Evolutionary conservation across 1,139 yeast genomes (phyloP).

Genomic region (Diutina catenulata): DNA sequence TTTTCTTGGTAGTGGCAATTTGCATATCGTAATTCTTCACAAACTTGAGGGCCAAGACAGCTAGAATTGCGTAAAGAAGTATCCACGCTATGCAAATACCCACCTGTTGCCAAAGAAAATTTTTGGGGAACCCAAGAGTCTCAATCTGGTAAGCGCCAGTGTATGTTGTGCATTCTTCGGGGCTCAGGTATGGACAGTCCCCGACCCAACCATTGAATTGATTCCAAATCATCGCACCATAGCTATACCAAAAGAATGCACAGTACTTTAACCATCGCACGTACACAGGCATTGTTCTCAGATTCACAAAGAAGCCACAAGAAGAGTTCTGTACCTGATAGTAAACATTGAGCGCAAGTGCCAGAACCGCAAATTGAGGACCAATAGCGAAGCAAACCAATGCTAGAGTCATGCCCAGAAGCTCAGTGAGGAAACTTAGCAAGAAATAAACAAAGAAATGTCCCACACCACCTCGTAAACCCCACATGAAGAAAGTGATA

Average conservation of each 20-base stretch:
- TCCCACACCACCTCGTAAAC: slow-evolving; percentile 21
- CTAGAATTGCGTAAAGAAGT: background rate
- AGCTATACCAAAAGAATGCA: slow-evolving; percentile 68
- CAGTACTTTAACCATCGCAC: slow-evolving; percentile 76
- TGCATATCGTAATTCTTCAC: background rate
- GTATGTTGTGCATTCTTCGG: slow-evolving; percentile 22
- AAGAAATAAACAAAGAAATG: slow-evolving; percentile 54
- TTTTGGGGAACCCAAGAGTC: slow-evolving; percentile 47
- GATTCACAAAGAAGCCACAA: slow-evolving; percentile 72
- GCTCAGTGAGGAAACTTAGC: slow-evolving; percentile 42
- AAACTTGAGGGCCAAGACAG: background rate
- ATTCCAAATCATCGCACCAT: slow-evolving; percentile 57
- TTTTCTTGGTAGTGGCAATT: background rate
- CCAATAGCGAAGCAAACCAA: slow-evolving; percentile 46
- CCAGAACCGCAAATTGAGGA: slow-evolving; percentile 53
- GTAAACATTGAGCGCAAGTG: slow-evolving; percentile 49
- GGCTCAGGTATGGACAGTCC: slow-evolving; percentile 32
- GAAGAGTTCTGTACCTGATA: slow-evolving; percentile 70
- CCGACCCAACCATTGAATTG: slow-evolving; percentile 54
- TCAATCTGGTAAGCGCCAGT: slow-evolving; percentile 46
- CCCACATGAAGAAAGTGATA: slow-evolving; percentile 71
- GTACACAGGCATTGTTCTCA: slow-evolving; percentile 68
- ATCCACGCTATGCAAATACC: background rate
- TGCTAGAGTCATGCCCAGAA: slow-evolving; percentile 46
- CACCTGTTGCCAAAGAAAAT: slow-evolving; percentile 15